Evolutionary conservation across 148 eudicot genomes (phyloP).

Genomic region (Rhododendron mucronatum): DNA sequence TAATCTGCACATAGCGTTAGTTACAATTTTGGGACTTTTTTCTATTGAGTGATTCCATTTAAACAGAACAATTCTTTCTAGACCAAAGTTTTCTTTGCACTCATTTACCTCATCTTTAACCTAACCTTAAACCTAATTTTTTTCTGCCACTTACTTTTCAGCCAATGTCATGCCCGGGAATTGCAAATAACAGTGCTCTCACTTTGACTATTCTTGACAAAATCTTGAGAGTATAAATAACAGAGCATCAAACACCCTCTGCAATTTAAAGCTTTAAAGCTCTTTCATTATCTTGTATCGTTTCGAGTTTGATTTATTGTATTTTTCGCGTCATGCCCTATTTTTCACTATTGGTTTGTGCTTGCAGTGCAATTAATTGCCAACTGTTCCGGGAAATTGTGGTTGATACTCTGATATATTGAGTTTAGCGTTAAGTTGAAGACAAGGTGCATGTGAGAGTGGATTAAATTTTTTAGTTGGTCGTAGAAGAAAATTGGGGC

Average conservation of each 20-base stretch:
- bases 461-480: background rate
- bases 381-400: background rate
- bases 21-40: background rate
- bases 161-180: too few relatives aligned
- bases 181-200: background rate
- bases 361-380: background rate
- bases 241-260: too few relatives aligned
- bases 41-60: too few relatives aligned
- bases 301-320: too few relatives aligned
- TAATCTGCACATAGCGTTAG: background rate
- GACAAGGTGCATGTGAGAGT: background rate
- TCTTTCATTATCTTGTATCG: too few relatives aligned
- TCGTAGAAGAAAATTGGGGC: background rate
- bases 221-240: too few relatives aligned
- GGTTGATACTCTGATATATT: too few relatives aligned
- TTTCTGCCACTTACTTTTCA: background rate
- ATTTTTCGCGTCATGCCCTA: background rate
- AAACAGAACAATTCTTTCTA: background rate
- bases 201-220: background rate
- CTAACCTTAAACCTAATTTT: background rate
- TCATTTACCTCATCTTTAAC: background rate
- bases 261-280: too few relatives aligned
- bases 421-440: background rate
- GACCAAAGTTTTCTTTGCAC: background rate
- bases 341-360: background rate